phyloP scores from a whole-genome alignment of 1,284 basidiomycete genomes.

The Ceratobasidium sp. region DNA sequence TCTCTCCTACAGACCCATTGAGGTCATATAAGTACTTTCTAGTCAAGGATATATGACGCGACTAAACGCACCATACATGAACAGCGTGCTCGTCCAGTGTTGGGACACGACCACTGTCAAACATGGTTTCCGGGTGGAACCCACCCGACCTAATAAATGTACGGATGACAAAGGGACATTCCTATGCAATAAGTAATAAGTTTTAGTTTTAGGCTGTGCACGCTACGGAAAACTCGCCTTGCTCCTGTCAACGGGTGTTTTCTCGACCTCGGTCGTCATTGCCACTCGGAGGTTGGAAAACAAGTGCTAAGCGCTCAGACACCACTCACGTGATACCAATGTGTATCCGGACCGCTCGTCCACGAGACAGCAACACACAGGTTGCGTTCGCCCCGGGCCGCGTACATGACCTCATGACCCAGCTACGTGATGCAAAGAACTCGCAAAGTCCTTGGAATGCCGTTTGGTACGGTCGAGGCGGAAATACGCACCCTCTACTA shows the following conservation, averaged over 20 bases:
- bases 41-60: background rate
- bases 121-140: conserved; percentile 71
- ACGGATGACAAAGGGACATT: conserved; percentile 70
- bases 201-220: background rate
- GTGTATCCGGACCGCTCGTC: no score
- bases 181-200: conserved; percentile 57
- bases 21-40: conserved; percentile 13
- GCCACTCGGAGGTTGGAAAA: background rate
- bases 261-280: conserved; percentile 29
- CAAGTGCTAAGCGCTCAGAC: conserved; percentile 1
- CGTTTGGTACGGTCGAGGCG: no score
- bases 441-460: no score
- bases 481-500: no score
- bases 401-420: no score
- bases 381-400: no score
- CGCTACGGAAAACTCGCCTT: conserved; percentile 13
- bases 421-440: no score
- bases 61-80: conserved; percentile 63
- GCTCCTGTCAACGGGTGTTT: background rate
- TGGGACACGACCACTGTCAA: conserved; percentile 74
- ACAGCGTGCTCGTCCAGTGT: conserved; percentile 76
- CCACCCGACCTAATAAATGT: conserved; percentile 79
- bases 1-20: conserved; percentile 63
- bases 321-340: background rate
- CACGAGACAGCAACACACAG: no score